Evolutionary conservation across 352 stramenopile genomes (phyloP), one percentile per base, ranked within the genome.

Genomic region (Peronosclerospora sorghi): DNA sequence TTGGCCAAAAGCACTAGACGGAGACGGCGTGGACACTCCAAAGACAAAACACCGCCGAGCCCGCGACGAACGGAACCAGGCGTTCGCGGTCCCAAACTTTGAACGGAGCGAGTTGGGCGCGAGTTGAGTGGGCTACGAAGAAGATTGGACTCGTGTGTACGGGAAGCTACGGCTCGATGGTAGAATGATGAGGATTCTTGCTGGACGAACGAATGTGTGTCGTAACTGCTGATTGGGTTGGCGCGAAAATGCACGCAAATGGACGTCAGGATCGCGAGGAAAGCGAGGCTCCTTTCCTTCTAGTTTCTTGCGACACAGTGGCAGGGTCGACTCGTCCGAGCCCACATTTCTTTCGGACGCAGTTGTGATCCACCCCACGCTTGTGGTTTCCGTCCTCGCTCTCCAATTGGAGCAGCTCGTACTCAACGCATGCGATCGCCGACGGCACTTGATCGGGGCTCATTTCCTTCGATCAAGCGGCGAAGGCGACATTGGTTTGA

Each of bases 61-160:
- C 27, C 46, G 18, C 49, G 38, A 40, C 56, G 24, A 29, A 53
- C 8, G 30, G 35, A 36, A 51, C 35, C 20, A n/a, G n/a, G 23
- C 35, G 18, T 4, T 14, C n/a, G n/a, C n/a, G n/a, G n/a, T n/a
- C n/a, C n/a, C n/a, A n/a, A n/a, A n/a, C n/a, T 34, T 29, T 15
- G 27, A 10, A 56, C 51, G 9, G 75, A 61, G 54, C 65, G 73
- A 3, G 42, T 84, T 8, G 56, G 81, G 26, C 66, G 64, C 1
- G 73, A 86, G 32, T 56, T 86, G 8, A 68, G 37, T 18, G 56
- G 53, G 2, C 39, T 86, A 27, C 69, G 73, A 48, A 50, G 55
- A 13, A 86, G 83, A 34, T 54, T 83, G 28, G 68, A 81, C 28
- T 73, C 71, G 6, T 84, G 71, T 38, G 73, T 83, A 23, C 42